Evolutionary conservation across 257 asterid species (phyloP).

Genomic region (Jacaranda copaia): DNA sequence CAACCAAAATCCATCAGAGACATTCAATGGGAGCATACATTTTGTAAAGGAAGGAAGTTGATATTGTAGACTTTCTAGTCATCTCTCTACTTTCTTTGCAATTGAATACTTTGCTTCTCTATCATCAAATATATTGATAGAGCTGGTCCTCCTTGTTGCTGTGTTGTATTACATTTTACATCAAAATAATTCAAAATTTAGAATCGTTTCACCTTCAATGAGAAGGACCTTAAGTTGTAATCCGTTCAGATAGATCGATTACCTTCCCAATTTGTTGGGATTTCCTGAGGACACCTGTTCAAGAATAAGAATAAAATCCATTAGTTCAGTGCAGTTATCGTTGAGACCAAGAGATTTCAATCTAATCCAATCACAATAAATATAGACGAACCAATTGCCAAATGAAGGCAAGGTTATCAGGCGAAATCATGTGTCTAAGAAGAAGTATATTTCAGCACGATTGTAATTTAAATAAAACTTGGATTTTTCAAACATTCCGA

Average conservation of each 20-base stretch:
- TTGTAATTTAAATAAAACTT: neutral
- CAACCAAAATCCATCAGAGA: conserved; percentile 91
- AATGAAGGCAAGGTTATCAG: neutral
- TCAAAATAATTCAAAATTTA: conserved; percentile 28
- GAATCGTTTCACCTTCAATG: conserved; percentile 7
- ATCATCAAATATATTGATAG: conserved; percentile 46
- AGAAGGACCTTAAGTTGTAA: conserved; percentile 13
- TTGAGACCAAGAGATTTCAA: neutral
- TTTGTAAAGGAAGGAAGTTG: conserved; percentile 67
- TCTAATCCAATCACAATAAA: conserved; percentile 14
- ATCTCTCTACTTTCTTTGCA: conserved; percentile 70
- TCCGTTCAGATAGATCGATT: conserved; percentile 16
- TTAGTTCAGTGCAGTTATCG: conserved; percentile 29
- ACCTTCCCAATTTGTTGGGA: conserved; percentile 50
- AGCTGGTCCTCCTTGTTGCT: conserved; percentile 53
- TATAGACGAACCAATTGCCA: neutral
- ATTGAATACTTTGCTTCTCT: conserved; percentile 44
- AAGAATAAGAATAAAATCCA: neutral
- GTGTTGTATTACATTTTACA: conserved; percentile 37
- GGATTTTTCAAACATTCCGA: conserved; percentile 13
- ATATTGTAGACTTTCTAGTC: conserved; percentile 49
- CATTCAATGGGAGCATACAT: conserved; percentile 93
- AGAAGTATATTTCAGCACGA: neutral
- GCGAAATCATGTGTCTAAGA: too few relatives aligned
- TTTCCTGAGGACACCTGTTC: conserved; percentile 25